Conservation (phyloP, 2,329 filamentous ascomycete genomes). For the Helminthosporium solani region DNA sequence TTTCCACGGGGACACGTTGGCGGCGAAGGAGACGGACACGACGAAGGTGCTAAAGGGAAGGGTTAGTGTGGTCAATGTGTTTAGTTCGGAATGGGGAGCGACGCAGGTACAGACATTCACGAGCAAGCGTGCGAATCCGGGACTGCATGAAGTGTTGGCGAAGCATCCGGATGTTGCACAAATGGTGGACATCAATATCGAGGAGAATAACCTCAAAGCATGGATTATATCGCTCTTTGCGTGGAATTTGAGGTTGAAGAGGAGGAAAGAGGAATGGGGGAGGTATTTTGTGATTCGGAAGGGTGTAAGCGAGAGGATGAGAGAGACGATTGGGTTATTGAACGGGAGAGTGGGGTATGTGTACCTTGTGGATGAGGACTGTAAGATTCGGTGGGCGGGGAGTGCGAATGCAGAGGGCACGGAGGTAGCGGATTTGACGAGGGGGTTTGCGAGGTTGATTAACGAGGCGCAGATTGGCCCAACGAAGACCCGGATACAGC, state of each 20-base stretch:
- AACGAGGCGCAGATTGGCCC: conserved; percentile 18
- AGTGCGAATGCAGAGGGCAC: conserved; percentile 67
- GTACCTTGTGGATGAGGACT: conserved; percentile 84
- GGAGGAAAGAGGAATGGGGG: conserved; percentile 53
- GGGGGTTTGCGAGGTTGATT: conserved; percentile 63
- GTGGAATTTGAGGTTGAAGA: conserved; percentile 50
- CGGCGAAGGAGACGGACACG: conserved; percentile 59
- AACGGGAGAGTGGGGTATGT: conserved; percentile 94
- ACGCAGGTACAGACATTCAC: conserved; percentile 74
- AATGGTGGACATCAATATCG: conserved; percentile 82
- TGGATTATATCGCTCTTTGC: conserved; percentile 59
- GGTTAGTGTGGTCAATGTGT: conserved; percentile 76
- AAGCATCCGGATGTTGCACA: conserved; percentile 61
- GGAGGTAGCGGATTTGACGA: conserved; percentile 68
- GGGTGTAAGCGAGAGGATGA: conserved; percentile 57
- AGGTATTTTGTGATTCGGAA: conserved; percentile 62
- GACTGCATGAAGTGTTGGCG: conserved; percentile 63
- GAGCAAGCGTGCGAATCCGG: conserved; percentile 62
- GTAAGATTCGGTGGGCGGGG: conserved; percentile 91
- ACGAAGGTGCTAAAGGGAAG: conserved; percentile 72
- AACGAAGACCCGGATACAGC: conserved; percentile 20
- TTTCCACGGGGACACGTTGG: conserved; percentile 75
- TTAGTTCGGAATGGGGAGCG: conserved; percentile 83
- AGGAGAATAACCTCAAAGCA: conserved; percentile 71
- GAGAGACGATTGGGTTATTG: conserved; percentile 65